Evolutionary conservation across 176 grass and related monocot species (phyloP).

Genomic region (Aegilops longissima): DNA sequence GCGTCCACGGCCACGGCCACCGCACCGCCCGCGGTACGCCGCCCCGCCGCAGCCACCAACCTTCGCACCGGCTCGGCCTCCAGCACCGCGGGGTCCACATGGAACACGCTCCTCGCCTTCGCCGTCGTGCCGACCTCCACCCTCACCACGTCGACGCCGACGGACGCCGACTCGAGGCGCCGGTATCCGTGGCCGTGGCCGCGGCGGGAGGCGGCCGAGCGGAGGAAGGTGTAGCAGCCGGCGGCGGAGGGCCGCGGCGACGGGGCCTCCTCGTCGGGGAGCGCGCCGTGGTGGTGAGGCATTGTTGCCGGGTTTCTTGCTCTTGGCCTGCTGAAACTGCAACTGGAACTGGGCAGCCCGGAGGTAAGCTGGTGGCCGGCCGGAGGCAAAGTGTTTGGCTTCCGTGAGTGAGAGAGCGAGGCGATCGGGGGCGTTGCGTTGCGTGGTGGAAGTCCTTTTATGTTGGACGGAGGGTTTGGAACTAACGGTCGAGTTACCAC

Average conservation of each 20-base stretch:
- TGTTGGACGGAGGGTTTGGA: background rate
- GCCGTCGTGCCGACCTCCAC: constrained; percentile 63
- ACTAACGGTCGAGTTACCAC: constrained; percentile 4
- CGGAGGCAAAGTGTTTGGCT: background rate
- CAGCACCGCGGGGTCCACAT: constrained; percentile 61
- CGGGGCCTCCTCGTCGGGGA: background rate
- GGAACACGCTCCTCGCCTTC: constrained; percentile 53
- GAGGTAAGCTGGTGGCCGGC: background rate
- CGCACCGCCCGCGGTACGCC: constrained; percentile 20
- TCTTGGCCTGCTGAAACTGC: background rate
- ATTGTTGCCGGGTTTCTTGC: constrained; percentile 13
- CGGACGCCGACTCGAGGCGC: constrained; percentile 20
- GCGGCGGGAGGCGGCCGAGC: constrained; percentile 32
- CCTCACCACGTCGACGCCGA: constrained; percentile 33
- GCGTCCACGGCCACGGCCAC: constrained; percentile 50
- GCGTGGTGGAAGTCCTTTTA: background rate
- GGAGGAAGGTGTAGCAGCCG: constrained; percentile 72
- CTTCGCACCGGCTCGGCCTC: constrained; percentile 51
- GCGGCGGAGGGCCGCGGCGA: constrained; percentile 26
- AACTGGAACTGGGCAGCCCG: background rate
- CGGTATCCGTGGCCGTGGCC: constrained; percentile 34
- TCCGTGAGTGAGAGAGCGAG: background rate
- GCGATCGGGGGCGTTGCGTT: background rate
- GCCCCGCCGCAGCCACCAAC: constrained; percentile 46
- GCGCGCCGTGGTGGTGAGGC: background rate